Base-by-base conservation (phyloP, 768 basidiomycete species). In the Leccinum sublutescens region DNA sequence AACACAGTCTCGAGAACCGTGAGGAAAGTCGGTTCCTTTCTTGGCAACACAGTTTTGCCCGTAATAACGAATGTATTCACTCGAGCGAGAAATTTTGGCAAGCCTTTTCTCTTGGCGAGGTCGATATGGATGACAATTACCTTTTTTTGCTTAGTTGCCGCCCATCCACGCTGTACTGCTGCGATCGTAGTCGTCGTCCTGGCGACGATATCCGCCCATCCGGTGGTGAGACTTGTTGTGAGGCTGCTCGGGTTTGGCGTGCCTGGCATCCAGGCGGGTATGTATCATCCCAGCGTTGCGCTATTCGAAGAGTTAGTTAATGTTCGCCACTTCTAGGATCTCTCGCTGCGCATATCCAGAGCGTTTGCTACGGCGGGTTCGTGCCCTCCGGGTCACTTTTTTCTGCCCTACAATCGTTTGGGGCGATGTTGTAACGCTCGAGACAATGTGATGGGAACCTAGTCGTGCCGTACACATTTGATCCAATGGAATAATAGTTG, bases 351-450 rank as follows among this genome's bases (percentile, higher is more conserved):
- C 1, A 1, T 1, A 14, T 50, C 0, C 65, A 66, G 17, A 2
- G 62, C 0, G 5, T 0, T 0, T 15, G 55, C 1, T 59, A 50
- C 8, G 57, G 63, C 15, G 63, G 45, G 0, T 40, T 1, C 9
- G 58, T 67, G 0, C 63, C 63, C 0, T 2, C 15, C 0, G 59
- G 47, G 0, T 66, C 64, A 0, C 0, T 56, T 0, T 67, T 68
- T 29, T 5, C 66, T 1, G 1, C 2, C 8, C 5, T 65, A 0
- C 66, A 68, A 1, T 68, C 60, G 0, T 51, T 57, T 6, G 63
- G 66, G 11, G 25, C 48, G 4, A 0, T 0, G 19, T 21, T 38
- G 43, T 45, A 45, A 19, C 19, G 43, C n/a, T 19, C 11, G 45
- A 5, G 15, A 17, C 8, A 8, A 14, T 49, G 48, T 49, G 9